Conservation (phyloP, 208 protist genomes). For the Plasmodiophora brassicae region DNA sequence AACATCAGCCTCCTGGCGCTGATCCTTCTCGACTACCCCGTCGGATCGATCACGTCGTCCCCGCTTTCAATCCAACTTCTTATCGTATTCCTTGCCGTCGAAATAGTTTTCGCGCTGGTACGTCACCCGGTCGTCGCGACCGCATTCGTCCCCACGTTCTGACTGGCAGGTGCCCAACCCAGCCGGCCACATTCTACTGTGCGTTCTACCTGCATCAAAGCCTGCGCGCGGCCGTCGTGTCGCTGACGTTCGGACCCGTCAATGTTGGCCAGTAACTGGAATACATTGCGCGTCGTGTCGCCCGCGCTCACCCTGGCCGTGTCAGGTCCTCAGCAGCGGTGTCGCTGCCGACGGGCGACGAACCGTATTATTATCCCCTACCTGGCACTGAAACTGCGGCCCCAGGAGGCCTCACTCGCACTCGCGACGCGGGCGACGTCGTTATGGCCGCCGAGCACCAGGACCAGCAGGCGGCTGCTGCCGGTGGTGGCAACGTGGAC, state of each 20-base stretch:
- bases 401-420: no score
- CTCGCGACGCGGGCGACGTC: no score
- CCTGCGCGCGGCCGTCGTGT: background rate
- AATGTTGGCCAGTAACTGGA: background rate
- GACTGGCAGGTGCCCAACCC: background rate
- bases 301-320: background rate
- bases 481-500: no score
- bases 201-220: constrained; percentile 21
- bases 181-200: constrained; percentile 15
- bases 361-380: no score
- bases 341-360: no score
- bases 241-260: background rate
- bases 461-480: no score
- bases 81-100: background rate
- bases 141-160: background rate
- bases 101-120: background rate
- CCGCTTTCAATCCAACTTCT: background rate
- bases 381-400: no score
- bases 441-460: no score
- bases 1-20: background rate
- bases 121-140: background rate
- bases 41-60: background rate
- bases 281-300: background rate
- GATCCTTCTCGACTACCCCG: background rate
- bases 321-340: background rate